Percentiles rank a stretch among this genome's conserved stretches.
These are phyloP conservation scores for Chaetomium sp. DNA, from an alignment of 2,329 filamentous ascomycete genomes.

Conservation along the genomic window DNA sequence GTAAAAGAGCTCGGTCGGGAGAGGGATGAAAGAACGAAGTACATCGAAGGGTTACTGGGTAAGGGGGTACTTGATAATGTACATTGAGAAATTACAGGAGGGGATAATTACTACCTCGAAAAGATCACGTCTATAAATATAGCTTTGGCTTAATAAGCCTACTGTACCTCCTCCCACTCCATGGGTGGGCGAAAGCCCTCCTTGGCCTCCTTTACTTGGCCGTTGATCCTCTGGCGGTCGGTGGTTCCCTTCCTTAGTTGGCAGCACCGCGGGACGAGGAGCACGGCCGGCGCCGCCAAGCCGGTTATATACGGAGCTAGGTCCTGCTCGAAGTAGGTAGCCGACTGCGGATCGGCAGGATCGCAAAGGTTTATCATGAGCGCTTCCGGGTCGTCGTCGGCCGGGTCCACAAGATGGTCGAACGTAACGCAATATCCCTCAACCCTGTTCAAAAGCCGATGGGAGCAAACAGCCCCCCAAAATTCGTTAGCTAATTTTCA, in stretches of 20 bases:
- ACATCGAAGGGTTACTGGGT: not conserved
- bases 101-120: not conserved
- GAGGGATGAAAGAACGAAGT: not conserved
- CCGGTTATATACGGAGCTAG: not conserved
- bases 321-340: not conserved
- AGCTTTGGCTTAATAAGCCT: not conserved
- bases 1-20: not conserved
- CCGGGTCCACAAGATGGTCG: not conserved
- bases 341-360: conserved; percentile 1
- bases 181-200: conserved; percentile 1
- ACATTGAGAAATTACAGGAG: not conserved
- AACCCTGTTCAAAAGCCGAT: not conserved
- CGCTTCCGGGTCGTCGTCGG: not conserved
- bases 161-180: not conserved
- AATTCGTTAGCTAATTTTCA: conserved; percentile 1
- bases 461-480: not conserved
- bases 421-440: conserved; percentile 1
- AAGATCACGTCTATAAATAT: not conserved
- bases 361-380: conserved; percentile 1
- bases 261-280: conserved; percentile 1
- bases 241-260: not conserved
- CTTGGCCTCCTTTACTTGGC: not conserved
- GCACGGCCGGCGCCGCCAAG: not conserved
- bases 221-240: conserved; percentile 1
- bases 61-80: not conserved